These are phyloP conservation scores for Candida palmyrensis DNA, from an alignment of 805 yeast species.

Conservation along the genomic window DNA sequence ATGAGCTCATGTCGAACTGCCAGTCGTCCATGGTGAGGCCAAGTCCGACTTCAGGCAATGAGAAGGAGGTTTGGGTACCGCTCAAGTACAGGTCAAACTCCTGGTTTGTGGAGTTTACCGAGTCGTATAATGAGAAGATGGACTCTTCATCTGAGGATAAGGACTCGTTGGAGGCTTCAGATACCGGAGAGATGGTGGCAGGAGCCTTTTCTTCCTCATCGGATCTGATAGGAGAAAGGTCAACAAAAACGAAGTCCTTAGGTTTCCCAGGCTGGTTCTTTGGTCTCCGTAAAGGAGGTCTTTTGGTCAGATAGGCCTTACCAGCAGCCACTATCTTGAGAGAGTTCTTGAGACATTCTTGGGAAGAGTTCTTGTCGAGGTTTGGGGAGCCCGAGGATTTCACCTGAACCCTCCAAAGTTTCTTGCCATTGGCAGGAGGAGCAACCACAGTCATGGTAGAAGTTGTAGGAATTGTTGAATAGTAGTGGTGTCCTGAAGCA, in stretches of 20 bases:
- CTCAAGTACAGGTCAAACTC: conserved; percentile 2
- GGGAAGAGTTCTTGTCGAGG: conserved; percentile 6
- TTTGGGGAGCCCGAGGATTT: conserved; percentile 11
- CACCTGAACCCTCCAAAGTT: conserved; percentile 41
- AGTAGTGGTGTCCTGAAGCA: no score
- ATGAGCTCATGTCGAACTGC: conserved; percentile 4
- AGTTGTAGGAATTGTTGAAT: conserved; percentile 1
- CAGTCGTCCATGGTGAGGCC: conserved; percentile 5
- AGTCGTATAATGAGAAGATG: conserved; percentile 15
- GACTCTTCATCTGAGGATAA: conserved; percentile 16
- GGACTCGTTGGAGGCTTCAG: conserved; percentile 11
- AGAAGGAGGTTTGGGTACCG: conserved; percentile 2
- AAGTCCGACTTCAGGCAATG: conserved; percentile 7
- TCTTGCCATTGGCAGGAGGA: conserved; percentile 43
- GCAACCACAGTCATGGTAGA: conserved; percentile 5
- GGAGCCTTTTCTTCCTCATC: conserved; percentile 13
- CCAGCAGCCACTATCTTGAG: conserved; percentile 38
- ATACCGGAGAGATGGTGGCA: conserved; percentile 5
- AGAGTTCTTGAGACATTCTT: conserved; percentile 39
- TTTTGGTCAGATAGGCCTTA: conserved; percentile 25
- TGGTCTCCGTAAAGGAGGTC: conserved; percentile 40
- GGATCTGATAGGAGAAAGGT: conserved; percentile 36
- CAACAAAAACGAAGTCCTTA: conserved; percentile 42
- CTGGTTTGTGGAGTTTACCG: conserved; percentile 11
- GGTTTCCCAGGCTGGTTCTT: conserved; percentile 41